These are phyloP conservation scores for sunflower (Helianthus annuus) DNA, from an alignment of 129 eudicot species.

Conservation along the genomic window DNA sequence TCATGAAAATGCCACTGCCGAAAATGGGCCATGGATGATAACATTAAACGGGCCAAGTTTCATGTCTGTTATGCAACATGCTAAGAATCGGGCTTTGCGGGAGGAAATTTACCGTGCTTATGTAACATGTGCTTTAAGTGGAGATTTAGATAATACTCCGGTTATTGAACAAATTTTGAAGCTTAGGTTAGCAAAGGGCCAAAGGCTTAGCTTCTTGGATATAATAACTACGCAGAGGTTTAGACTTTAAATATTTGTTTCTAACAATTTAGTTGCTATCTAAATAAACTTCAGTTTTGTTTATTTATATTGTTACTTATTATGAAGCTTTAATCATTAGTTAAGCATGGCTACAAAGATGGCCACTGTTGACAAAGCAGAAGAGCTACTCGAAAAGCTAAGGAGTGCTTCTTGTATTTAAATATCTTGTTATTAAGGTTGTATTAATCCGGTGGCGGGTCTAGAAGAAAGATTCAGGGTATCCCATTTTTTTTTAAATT, in stretches of 20 bases:
- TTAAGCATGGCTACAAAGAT: conserved; percentile 99
- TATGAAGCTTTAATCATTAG: conserved; percentile 33
- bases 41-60: conserved; percentile 93
- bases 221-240: conserved; percentile 94
- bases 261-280: conserved; percentile 5
- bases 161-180: conserved; percentile 78
- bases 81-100: conserved; percentile 74
- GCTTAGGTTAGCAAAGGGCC: conserved; percentile 88
- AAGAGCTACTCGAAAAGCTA: conserved; percentile 90
- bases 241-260: conserved; percentile 24
- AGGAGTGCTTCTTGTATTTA: conserved; percentile 66
- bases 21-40: conserved; percentile 91
- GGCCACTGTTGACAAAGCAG: conserved; percentile 91
- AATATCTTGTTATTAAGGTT: too few species aligned
- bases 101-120: conserved; percentile 90
- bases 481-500: too few species aligned
- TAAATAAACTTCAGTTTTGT: background rate
- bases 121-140: conserved; percentile 85
- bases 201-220: conserved; percentile 95
- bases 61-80: conserved; percentile 92
- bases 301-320: conserved; percentile 14
- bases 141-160: conserved; percentile 83
- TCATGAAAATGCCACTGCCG: conserved; percentile 92
- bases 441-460: too few species aligned
- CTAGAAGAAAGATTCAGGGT: too few species aligned